A percentile compares a stretch with the other conserved stretches of the same genome.
phyloP scores from a whole-genome alignment of 2,329 filamentous ascomycete genomes.

The Fusarium setosum region DNA sequence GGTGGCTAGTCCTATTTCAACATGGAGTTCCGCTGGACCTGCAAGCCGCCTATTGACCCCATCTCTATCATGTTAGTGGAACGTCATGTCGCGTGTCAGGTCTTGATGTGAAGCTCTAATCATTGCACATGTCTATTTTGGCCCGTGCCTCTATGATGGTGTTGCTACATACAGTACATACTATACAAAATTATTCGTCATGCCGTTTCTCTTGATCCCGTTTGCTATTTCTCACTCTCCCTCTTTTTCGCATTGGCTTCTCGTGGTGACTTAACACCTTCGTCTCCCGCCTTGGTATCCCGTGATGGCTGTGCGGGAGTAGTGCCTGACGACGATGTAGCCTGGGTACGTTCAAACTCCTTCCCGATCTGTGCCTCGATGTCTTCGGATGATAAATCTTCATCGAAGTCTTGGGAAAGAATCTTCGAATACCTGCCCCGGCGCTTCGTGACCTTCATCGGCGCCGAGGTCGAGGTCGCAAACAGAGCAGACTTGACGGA shows the following conservation, averaged over 20 bases:
- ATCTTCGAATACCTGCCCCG: too few species aligned
- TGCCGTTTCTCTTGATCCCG: neutral
- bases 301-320: neutral
- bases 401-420: too few species aligned
- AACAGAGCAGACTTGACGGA: too few species aligned
- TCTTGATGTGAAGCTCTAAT: neutral
- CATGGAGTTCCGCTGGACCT: too few species aligned
- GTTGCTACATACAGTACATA: constrained; percentile 31
- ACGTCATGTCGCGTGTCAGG: neutral
- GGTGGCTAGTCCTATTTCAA: too few species aligned
- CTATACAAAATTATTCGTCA: constrained; percentile 6
- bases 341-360: neutral
- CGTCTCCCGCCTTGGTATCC: neutral
- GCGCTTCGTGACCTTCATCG: too few species aligned
- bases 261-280: too few species aligned
- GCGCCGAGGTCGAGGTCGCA: too few species aligned
- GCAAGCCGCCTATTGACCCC: too few species aligned
- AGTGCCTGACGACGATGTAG: neutral
- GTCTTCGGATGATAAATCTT: neutral
- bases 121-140: neutral
- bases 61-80: neutral
- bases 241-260: too few species aligned
- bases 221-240: too few species aligned
- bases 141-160: neutral
- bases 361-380: neutral